Base-by-base conservation (phyloP, 2,329 filamentous ascomycete species). In the Chrysoporthe deuterocubensis region DNA sequence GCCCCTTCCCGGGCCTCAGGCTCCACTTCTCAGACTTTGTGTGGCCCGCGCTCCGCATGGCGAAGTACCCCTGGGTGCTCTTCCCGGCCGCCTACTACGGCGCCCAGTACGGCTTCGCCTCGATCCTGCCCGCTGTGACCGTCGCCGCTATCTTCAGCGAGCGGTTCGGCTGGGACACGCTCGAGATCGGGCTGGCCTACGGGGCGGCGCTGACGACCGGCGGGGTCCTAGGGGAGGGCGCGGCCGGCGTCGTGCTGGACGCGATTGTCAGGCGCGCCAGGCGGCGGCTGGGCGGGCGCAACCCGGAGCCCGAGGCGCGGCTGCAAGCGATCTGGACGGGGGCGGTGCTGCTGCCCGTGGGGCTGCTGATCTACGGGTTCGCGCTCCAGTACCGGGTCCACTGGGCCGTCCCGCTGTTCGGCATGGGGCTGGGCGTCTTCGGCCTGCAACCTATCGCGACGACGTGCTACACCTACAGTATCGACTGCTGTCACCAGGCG, bases 1-100 rank as follows among this genome's bases (percentile, higher is more conserved):
- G 64, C 4, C 65, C 60, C 13, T 59, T 59, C 16, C 65, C 48
- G 54, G 65, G 54, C 42, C 50, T 50, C 8, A 56, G n/a, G 13
- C 60, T 67, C 14, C 60, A n/a, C 34, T 65, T 60, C 18, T 67
- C 68, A 13, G 70, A 73, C 48, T 76, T 76, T 65, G 68, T 76
- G 32, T 64, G 71, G 46, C 74, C 73, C 11, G 71, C 72, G 1
- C 65, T 76, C 46, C 71, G 72, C 40, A 77, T 76, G 72, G 71
- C 71, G 26, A 70, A 68, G 67, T 78, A 77, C 64, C 75, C 76
- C 1, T 74, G 72, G 8, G 74, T 77, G 9, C 67, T 76, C 8
- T 75, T 77, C 64, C 74, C 76, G 1, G 74, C 73, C 2, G 65
- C 76, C 5, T 78, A 77, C 64, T 78, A 76, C 65, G 70, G 71